Evolutionary conservation across 1,139 yeast genomes (phyloP), one percentile per base, ranked within the genome.

Genomic region (Magnusiomyces magnusii): DNA sequence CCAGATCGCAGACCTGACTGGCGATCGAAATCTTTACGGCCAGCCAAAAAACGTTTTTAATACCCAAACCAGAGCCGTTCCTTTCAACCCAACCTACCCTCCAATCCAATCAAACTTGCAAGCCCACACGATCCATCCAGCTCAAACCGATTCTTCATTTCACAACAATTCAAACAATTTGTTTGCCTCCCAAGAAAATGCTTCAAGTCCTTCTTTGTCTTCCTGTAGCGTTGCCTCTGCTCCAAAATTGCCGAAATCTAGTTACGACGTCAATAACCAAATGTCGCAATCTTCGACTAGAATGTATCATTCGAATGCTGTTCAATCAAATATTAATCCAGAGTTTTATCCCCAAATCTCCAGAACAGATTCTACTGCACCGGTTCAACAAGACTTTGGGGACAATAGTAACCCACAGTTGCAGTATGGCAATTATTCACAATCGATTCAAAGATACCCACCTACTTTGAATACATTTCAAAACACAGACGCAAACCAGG

Each of bases 81-180:
- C 53, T 50, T n/a, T 50, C 31, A 50, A 50, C 25, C 53, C 53
- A 17, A 41, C 25, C 2, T 50, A 28, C 25, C 25, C 53, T 10
- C 39, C 53, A 3, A 23, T 28, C 17, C 41, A 34, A 31, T 31
- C 39, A 23, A 44, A 23, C n/a, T 23, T 44, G 27, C 49, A 44
- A 44, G 27, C 49, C 5, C 49, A 21, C 10, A 21, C 27, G 49
- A 44, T 44, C 3, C 49, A 44, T 44, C 27, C 49, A 5, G 27
- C 49, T 23, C 49, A 44, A 23, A 17, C 49, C 3, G 49, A 44
- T 21, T 23, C 49, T 9, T 44, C 49, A n/a, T 19, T 44, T 9
- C 27, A 44, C n/a, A 44, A 21, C 15, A 44, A 44, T 23, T 44
- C 49, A 9, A 44, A 44, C 27, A 44, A 44, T 44, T 23, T 44